A percentile compares a stretch with the other conserved stretches of the same genome.
phyloP scores from a whole-genome alignment of 352 stramenopile genomes.

The Detonula confervacea region DNA sequence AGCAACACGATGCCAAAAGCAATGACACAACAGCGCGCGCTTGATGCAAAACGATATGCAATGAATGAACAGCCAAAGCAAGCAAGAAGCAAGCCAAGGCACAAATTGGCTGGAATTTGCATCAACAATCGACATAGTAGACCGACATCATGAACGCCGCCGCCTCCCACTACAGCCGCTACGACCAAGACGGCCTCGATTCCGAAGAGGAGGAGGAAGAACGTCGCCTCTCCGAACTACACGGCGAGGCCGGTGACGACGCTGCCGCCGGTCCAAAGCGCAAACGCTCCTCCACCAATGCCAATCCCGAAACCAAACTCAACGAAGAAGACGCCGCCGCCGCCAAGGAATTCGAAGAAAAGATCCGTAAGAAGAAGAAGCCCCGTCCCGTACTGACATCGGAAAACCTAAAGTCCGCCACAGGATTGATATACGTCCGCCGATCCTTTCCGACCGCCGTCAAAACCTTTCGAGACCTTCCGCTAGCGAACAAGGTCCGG shows the following conservation, averaged over 20 bases:
- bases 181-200: conserved; percentile 39
- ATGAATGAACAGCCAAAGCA: too few species aligned
- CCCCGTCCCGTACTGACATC: conserved; percentile 35
- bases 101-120: too few species aligned
- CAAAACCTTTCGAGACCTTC: conserved; percentile 20
- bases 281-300: conserved; percentile 41
- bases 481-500: not conserved
- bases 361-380: conserved; percentile 48
- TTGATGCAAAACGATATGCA: too few species aligned
- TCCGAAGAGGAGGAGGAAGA: conserved; percentile 71
- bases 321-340: conserved; percentile 45
- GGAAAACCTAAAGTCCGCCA: conserved; percentile 40
- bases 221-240: conserved; percentile 48
- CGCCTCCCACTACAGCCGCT: too few species aligned
- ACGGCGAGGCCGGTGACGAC: conserved; percentile 59
- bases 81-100: too few species aligned
- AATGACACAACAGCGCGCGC: too few species aligned
- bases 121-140: too few species aligned
- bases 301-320: conserved; percentile 32
- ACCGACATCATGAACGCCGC: too few species aligned
- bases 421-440: conserved; percentile 48
- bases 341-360: conserved; percentile 54
- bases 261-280: conserved; percentile 9
- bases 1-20: too few species aligned
- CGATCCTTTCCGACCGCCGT: conserved; percentile 42